A percentile compares a stretch with the other conserved stretches of the same genome.
Evolutionary conservation across 2,329 filamentous ascomycete species (phyloP).

Genomic region (Aspergillus niger): DNA sequence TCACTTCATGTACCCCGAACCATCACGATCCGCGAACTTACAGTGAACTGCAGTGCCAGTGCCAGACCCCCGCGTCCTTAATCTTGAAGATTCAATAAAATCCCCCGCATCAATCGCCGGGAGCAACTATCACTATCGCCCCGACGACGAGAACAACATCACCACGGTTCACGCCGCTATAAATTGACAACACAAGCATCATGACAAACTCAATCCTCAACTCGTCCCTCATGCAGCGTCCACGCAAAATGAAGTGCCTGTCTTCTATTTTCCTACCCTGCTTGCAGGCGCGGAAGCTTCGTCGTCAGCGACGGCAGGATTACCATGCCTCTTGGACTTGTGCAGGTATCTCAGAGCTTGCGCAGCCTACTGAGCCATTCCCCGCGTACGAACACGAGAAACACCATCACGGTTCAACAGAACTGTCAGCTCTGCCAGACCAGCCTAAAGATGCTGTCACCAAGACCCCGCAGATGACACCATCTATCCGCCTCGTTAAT

Average conservation of each 20-base stretch:
- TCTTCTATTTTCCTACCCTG: constrained; percentile 1
- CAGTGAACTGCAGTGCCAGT: neutral
- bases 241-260: neutral
- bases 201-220: constrained; percentile 2
- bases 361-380: neutral
- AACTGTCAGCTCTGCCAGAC: neutral
- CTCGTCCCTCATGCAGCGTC: constrained; percentile 2
- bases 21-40: constrained; percentile 1
- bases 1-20: neutral
- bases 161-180: neutral
- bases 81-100: constrained; percentile 6
- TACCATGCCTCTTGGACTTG: constrained; percentile 6
- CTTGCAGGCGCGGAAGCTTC: constrained; percentile 5
- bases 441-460: neutral
- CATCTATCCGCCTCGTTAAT: constrained; percentile 22
- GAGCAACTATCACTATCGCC: neutral
- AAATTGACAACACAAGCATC: neutral
- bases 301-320: neutral
- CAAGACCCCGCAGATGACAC: constrained; percentile 4
- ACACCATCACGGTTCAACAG: neutral
- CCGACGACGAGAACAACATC: constrained; percentile 1
- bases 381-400: neutral
- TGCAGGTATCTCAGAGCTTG: constrained; percentile 2
- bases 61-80: neutral
- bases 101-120: neutral